phyloP scores from a whole-genome alignment of 805 yeast genomes.

The Clavispora phyllophila region DNA sequence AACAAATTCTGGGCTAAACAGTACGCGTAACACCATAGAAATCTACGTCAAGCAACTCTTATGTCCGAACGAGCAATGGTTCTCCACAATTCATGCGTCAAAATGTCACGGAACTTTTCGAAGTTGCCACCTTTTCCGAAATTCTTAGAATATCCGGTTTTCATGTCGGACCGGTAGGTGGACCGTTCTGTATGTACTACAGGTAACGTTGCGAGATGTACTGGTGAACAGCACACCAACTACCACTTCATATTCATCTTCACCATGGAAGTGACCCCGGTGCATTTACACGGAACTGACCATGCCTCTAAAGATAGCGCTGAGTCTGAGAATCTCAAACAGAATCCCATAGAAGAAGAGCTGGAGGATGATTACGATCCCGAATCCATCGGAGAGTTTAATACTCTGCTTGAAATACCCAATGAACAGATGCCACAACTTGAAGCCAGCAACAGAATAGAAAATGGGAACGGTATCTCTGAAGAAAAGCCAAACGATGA shows the following conservation, averaged over 20 bases:
- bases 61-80: too few species aligned
- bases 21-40: too few species aligned
- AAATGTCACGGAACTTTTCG: too few species aligned
- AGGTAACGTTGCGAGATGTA: not conserved
- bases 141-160: not conserved
- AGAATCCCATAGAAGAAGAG: not conserved
- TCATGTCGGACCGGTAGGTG: not conserved
- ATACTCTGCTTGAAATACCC: not conserved
- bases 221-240: not conserved
- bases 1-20: too few species aligned
- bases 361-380: conserved; percentile 15
- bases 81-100: too few species aligned
- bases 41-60: too few species aligned
- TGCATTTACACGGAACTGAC: not conserved
- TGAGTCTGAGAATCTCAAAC: not conserved
- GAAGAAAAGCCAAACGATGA: not conserved
- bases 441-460: not conserved
- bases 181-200: not conserved
- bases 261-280: not conserved
- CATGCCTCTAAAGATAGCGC: not conserved
- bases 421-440: not conserved
- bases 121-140: not conserved
- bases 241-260: not conserved
- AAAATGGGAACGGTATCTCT: too few species aligned
- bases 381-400: conserved; percentile 2